Evolutionary conservation across 306 rosid genomes (phyloP).

Genomic region (Lablab purpureus): DNA sequence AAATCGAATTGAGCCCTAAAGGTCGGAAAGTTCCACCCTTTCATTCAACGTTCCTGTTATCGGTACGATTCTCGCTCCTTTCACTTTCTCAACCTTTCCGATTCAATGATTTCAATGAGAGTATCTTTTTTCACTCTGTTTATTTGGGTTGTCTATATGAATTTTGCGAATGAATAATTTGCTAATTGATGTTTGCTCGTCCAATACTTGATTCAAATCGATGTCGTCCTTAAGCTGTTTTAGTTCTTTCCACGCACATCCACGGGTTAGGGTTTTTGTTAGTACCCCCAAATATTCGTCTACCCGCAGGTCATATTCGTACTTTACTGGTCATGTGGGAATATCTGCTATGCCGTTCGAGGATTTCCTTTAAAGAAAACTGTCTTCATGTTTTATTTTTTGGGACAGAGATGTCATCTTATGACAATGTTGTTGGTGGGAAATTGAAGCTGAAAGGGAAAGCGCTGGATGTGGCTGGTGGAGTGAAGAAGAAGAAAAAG

Average conservation of each 20-base stretch:
- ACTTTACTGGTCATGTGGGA: background rate
- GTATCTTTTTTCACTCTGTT: background rate
- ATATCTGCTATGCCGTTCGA: background rate
- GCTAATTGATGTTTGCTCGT: conserved; percentile 10
- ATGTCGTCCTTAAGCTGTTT: background rate
- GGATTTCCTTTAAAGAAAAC: background rate
- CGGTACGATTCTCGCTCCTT: background rate
- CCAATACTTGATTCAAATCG: conserved; percentile 11
- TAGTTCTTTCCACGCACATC: background rate
- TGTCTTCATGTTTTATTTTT: background rate
- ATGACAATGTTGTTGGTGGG: conserved; percentile 92
- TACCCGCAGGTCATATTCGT: background rate
- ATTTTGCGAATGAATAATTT: conserved; percentile 10
- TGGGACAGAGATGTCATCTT: conserved; percentile 63
- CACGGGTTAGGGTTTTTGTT: conserved; percentile 39
- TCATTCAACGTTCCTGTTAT: background rate
- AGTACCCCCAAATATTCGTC: background rate
- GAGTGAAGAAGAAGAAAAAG: conserved; percentile 94
- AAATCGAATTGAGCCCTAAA: conserved; percentile 5
- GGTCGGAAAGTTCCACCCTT: background rate
- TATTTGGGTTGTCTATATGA: background rate
- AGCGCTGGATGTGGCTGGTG: conserved; percentile 94
- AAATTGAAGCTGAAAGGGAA: conserved; percentile 98
- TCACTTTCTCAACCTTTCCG: background rate
- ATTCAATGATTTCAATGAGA: background rate